A percentile compares a stretch with the other conserved stretches of the same genome.
These are phyloP conservation scores for Tetrahymena elliotti DNA, from an alignment of 73 alveolate species.

Conservation along the genomic window DNA sequence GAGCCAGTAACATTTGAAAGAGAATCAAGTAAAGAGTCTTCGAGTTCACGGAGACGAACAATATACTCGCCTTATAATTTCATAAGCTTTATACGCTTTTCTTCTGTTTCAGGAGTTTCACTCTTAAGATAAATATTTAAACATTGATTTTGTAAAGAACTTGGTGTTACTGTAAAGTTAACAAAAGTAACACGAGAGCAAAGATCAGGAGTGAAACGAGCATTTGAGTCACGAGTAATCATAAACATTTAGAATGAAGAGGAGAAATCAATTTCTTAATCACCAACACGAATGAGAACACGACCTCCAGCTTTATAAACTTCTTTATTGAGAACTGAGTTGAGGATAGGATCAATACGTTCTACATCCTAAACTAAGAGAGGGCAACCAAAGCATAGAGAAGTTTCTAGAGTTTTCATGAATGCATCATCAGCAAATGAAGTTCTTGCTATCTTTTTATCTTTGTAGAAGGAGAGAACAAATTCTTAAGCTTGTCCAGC, in stretches of 20 bases:
- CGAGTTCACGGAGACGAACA: conserved; percentile 86
- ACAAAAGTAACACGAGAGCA: conserved; percentile 99
- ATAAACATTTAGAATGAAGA: conserved; percentile 91
- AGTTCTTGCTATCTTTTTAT: conserved; percentile 88
- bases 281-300: conserved; percentile 96
- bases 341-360: conserved; percentile 96
- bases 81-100: conserved; percentile 30
- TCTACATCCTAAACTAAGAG: conserved; percentile 97
- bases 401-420: conserved; percentile 97
- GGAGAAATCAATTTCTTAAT: conserved; percentile 98
- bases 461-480: conserved; percentile 61
- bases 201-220: conserved; percentile 96
- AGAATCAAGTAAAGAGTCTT: conserved; percentile 91
- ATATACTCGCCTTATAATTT: conserved; percentile 38
- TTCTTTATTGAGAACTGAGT: conserved; percentile 96
- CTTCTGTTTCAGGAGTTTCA: conserved; percentile 97
- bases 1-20: conserved; percentile 94
- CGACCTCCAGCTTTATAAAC: conserved; percentile 97
- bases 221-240: conserved; percentile 93
- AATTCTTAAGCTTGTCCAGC: conserved; percentile 90
- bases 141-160: conserved; percentile 91
- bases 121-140: conserved; percentile 88
- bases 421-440: conserved; percentile 90
- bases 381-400: conserved; percentile 98
- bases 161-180: conserved; percentile 98